phyloP scores from a whole-genome alignment of 257 asterid species.

The Misopates orontium region DNA sequence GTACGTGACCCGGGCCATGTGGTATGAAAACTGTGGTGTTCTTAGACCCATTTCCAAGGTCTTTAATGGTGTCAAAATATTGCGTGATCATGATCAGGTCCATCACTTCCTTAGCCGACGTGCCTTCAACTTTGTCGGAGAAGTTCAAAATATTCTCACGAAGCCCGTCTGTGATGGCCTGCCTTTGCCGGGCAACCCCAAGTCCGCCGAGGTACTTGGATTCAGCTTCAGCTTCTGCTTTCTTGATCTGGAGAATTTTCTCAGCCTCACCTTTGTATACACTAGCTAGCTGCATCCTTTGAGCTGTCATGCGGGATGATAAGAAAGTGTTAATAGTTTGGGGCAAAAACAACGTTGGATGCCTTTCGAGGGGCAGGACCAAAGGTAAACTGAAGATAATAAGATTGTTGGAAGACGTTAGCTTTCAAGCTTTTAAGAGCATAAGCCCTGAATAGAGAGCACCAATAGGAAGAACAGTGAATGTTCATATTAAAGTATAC shows the following conservation, averaged over 20 bases:
- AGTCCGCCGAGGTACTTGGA: slow-evolving; percentile 97
- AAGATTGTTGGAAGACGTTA: background rate
- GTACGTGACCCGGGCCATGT: slow-evolving; percentile 96
- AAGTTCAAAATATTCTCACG: slow-evolving; percentile 89
- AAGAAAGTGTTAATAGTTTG: slow-evolving; percentile 7
- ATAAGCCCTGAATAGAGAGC: no score
- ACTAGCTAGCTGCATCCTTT: slow-evolving; percentile 95
- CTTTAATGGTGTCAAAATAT: slow-evolving; percentile 93
- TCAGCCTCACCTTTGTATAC: slow-evolving; percentile 98
- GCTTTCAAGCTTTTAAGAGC: no score
- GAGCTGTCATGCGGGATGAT: slow-evolving; percentile 58
- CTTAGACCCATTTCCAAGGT: slow-evolving; percentile 83
- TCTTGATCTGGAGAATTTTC: slow-evolving; percentile 80
- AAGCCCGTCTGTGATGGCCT: slow-evolving; percentile 96
- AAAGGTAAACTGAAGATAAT: no score
- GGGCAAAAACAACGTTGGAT: no score
- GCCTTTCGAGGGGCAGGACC: no score
- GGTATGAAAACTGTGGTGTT: slow-evolving; percentile 92
- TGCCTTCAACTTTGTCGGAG: slow-evolving; percentile 80
- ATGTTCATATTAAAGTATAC: no score
- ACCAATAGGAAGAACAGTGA: no score
- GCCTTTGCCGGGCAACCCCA: slow-evolving; percentile 98
- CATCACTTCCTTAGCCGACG: slow-evolving; percentile 95
- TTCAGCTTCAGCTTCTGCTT: slow-evolving; percentile 97
- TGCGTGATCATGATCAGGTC: slow-evolving; percentile 97